A percentile compares a stretch with the other conserved stretches of the same genome.
phyloP scores from a whole-genome alignment of 805 yeast genomes.

The Debaryomyces tyrocola region DNA sequence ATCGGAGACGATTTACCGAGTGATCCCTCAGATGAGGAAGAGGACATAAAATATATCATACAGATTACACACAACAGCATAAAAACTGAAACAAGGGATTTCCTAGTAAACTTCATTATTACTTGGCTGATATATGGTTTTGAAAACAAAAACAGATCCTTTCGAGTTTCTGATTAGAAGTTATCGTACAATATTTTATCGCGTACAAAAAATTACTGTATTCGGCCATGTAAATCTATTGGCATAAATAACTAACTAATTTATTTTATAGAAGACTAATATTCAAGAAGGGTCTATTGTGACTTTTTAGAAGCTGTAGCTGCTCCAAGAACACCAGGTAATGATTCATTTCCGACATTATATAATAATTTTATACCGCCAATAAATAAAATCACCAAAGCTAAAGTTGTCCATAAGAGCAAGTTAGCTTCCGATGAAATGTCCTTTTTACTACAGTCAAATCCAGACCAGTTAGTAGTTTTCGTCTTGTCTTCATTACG shows the following conservation, averaged over 20 bases:
- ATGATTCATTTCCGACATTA: constrained; percentile 56
- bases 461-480: constrained; percentile 57
- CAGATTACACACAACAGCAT: constrained; percentile 22
- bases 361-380: constrained; percentile 55
- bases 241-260: not conserved
- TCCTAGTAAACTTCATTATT: constrained; percentile 22
- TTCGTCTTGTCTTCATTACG: constrained; percentile 39
- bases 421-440: constrained; percentile 65
- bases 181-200: not conserved
- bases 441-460: constrained; percentile 66
- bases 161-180: not conserved
- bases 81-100: constrained; percentile 27
- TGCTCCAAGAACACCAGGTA: constrained; percentile 69
- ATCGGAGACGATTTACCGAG: constrained; percentile 25
- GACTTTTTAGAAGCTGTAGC: constrained; percentile 48
- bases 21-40: constrained; percentile 14
- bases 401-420: constrained; percentile 64
- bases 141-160: too few species aligned
- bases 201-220: not conserved
- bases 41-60: constrained; percentile 27
- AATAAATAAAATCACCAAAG: constrained; percentile 44
- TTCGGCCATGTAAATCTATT: not conserved
- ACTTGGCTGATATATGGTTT: not conserved
- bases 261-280: not conserved
- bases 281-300: constrained; percentile 1